Base-by-base conservation (phyloP, 139 green algal species). In the Spirogloea muscicola region DNA sequence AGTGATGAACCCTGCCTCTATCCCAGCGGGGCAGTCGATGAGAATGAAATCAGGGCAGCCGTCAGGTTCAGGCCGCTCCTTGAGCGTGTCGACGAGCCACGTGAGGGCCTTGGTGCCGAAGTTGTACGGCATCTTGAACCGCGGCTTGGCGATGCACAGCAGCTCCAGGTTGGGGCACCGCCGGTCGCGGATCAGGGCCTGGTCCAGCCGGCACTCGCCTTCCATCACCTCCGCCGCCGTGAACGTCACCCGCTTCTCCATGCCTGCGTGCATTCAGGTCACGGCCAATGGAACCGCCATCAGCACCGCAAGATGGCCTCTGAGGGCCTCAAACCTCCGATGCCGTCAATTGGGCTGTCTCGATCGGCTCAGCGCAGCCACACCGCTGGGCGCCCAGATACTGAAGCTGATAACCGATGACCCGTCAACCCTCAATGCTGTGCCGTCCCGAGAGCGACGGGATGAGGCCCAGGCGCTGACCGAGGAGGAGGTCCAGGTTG, bases 1-100 rank as follows among this genome's bases (percentile, higher is more conserved):
- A 61, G 95, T 94, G 81, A 95, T 91, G 84, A 96, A 96, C 38
- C 91, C 91, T 13, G 94, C 83, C 72, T 96, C 91, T 74, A 95
- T 95, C 55, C 91, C 89, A 46, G 90, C 89, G 39, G 90, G 87
- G 76, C 87, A 91, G 77, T 95, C 90, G 55, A 96, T 89, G 46
- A 96, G 73, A 72, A 96, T 89, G 76, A 91, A 96, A 55, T 95
- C 84, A 3, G 69, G 69, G 16, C 67, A 76, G 5, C 67, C 67
- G n/a, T n/a, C n/a, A n/a, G n/a, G n/a, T 82, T 92, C 93, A 31
- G 89, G 89, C 34, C 91, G 73, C 6, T 80, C 74, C 41, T 86
- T 83, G 43, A 96, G 87, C 34, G 84, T 87, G 27, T 89, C 79
- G 29, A 91, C 86, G 34, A 96, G 72, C 80, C 91, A 87, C 39